Percentiles rank a stretch among this genome's conserved stretches.
Evolutionary conservation across 768 basidiomycete species (phyloP).

Genomic region (Trametes sanguinea): DNA sequence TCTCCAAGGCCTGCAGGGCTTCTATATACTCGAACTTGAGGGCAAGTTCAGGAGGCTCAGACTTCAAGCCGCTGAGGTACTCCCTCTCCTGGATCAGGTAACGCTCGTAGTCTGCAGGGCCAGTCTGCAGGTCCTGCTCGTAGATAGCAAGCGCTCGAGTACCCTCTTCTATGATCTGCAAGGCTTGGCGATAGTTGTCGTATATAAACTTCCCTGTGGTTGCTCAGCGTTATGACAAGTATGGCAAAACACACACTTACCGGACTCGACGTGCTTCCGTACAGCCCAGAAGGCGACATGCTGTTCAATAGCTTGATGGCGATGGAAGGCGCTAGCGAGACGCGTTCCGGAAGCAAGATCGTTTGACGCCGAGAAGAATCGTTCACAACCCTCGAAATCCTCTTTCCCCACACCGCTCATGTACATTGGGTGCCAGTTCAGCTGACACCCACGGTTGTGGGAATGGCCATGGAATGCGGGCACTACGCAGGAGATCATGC

Average conservation of each 20-base stretch:
- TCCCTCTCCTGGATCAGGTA: conserved; percentile 19
- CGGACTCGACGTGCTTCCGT: conserved; percentile 27
- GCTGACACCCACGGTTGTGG: conserved; percentile 33
- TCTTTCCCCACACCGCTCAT: conserved; percentile 29
- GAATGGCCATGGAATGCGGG: conserved; percentile 35
- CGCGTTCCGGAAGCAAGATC: conserved; percentile 25
- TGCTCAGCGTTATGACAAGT: not conserved
- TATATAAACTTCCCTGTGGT: conserved; percentile 9
- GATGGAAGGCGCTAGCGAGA: conserved; percentile 30
- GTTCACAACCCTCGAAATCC: conserved; percentile 34
- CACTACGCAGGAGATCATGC: conserved; percentile 21
- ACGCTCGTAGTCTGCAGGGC: conserved; percentile 9
- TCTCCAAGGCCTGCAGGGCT: not conserved
- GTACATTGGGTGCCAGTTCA: conserved; percentile 33
- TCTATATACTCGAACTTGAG: conserved; percentile 19
- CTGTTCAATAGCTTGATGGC: conserved; percentile 30
- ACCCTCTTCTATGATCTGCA: conserved; percentile 5
- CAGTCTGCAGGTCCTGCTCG: not conserved
- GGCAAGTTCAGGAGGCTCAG: conserved; percentile 15
- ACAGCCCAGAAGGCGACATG: conserved; percentile 27
- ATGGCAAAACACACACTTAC: conserved; percentile 17
- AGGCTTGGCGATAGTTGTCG: conserved; percentile 17
- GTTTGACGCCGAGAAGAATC: conserved; percentile 32
- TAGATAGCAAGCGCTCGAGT: not conserved
- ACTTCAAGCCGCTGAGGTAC: conserved; percentile 15